These are phyloP conservation scores for Epichloe brachyelytri DNA, from an alignment of 2,329 filamentous ascomycete species.

Conservation along the genomic window DNA sequence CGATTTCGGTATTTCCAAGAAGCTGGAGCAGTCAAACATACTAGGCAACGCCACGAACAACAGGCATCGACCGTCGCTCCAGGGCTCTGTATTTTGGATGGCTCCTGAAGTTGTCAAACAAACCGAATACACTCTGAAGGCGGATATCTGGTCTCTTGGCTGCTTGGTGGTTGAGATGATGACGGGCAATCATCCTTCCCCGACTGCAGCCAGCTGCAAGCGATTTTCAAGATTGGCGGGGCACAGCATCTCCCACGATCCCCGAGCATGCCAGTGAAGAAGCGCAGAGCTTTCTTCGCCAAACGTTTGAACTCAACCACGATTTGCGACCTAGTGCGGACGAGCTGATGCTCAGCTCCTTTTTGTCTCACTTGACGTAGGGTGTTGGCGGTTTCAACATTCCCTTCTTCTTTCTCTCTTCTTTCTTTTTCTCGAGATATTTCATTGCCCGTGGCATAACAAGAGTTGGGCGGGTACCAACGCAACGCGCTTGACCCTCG, in stretches of 20 bases:
- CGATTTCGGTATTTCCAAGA: slow-evolving; percentile 97
- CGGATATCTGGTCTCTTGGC: slow-evolving; percentile 95
- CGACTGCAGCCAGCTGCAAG: slow-evolving; percentile 91
- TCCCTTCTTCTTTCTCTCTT: neutral
- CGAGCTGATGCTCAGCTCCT: slow-evolving; percentile 72
- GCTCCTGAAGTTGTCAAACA: slow-evolving; percentile 96
- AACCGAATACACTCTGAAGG: slow-evolving; percentile 94
- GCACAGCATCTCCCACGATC: slow-evolving; percentile 75
- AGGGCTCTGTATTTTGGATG: slow-evolving; percentile 99
- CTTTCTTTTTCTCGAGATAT: neutral
- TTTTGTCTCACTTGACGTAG: slow-evolving; percentile 57
- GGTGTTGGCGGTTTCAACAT: neutral
- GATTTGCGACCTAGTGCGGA: slow-evolving; percentile 85
- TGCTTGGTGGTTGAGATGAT: slow-evolving; percentile 99
- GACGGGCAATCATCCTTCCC: slow-evolving; percentile 91
- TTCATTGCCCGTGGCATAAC: neutral
- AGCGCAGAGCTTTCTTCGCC: slow-evolving; percentile 67
- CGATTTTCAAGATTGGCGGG: slow-evolving; percentile 97
- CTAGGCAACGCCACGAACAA: slow-evolving; percentile 55
- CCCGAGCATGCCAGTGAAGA: slow-evolving; percentile 78
- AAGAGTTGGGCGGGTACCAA: slow-evolving; percentile 8
- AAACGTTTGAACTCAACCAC: slow-evolving; percentile 93
- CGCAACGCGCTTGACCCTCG: neutral
- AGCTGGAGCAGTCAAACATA: slow-evolving; percentile 82
- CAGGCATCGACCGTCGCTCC: slow-evolving; percentile 65